Conservation (phyloP, 805 yeast genomes). For the Helenozyma rhizophorensis region DNA sequence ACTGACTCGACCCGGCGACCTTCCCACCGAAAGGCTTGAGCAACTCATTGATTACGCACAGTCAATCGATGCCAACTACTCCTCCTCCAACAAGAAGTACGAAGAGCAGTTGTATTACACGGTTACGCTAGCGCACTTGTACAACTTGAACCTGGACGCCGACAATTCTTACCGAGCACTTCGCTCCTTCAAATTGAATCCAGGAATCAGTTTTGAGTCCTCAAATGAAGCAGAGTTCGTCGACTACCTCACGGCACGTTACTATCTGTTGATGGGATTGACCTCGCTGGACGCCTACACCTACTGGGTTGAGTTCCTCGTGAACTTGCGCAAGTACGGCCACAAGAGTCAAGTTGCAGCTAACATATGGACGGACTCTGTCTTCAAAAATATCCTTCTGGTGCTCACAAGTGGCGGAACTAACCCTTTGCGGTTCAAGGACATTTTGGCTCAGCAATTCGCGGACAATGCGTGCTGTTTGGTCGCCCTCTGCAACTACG, state of each 20-base stretch:
- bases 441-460: constrained; percentile 16
- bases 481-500: constrained; percentile 24
- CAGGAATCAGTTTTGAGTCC: constrained; percentile 2
- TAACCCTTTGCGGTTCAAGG: constrained; percentile 14
- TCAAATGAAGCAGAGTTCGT: constrained; percentile 19
- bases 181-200: constrained; percentile 8
- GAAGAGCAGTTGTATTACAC: constrained; percentile 31
- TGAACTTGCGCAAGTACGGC: constrained; percentile 13
- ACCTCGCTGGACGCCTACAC: constrained; percentile 15
- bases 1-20: constrained; percentile 3
- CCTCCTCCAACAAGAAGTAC: constrained; percentile 17
- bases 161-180: constrained; percentile 17
- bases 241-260: constrained; percentile 30
- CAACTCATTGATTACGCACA: constrained; percentile 25
- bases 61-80: constrained; percentile 23
- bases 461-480: constrained; percentile 21
- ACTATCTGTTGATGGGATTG: constrained; percentile 28
- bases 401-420: constrained; percentile 16
- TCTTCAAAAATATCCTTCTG: constrained; percentile 19
- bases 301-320: constrained; percentile 30
- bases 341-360: constrained; percentile 30
- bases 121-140: constrained; percentile 32
- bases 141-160: constrained; percentile 22
- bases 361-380: constrained; percentile 29
- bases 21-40: constrained; percentile 18